Conservation (phyloP, 129 eudicot species). For the Logfia minima region DNA sequence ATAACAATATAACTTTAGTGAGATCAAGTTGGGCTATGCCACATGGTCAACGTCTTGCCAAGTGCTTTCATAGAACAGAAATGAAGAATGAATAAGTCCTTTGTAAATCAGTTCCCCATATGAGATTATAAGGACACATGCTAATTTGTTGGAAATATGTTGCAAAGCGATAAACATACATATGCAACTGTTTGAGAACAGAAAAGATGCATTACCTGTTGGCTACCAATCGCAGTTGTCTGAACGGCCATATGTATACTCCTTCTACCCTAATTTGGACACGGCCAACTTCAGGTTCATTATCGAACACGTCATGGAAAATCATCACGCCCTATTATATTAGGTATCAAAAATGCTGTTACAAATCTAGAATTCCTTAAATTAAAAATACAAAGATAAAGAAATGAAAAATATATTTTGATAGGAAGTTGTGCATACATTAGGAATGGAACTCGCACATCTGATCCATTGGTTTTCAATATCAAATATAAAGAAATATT, state of each 20-base stretch:
- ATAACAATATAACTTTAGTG: background rate
- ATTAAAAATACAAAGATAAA: background rate
- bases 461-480: background rate
- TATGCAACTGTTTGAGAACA: background rate
- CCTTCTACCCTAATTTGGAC: constrained; percentile 95
- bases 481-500: background rate
- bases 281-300: constrained; percentile 75
- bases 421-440: background rate
- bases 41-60: background rate
- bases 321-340: constrained; percentile 71
- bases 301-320: constrained; percentile 86
- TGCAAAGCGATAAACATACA: background rate
- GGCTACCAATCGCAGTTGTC: constrained; percentile 96
- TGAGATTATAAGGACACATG: background rate
- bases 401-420: background rate
- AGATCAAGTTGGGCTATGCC: background rate
- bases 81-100: background rate
- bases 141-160: background rate
- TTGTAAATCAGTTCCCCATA: background rate
- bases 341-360: background rate
- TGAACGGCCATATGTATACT: constrained; percentile 97
- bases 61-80: background rate
- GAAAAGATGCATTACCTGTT: constrained; percentile 54
- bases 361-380: background rate
- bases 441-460: background rate